Conservation (phyloP, 495 filamentous ascomycete genomes). For the Apiosordaria backusii region DNA sequence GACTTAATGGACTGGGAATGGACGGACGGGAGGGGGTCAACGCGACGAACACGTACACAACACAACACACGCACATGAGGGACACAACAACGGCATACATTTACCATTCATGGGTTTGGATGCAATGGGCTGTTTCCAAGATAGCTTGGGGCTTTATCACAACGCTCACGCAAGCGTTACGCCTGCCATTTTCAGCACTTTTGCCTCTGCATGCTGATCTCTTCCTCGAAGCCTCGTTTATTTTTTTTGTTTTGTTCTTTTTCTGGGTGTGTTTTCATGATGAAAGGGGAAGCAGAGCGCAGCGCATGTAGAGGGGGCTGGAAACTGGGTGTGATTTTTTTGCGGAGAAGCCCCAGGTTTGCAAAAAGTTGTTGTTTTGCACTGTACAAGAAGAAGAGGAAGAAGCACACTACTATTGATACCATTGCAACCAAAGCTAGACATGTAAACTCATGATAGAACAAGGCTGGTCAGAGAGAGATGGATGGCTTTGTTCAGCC, state of each 20-base stretch:
- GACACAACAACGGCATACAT: background rate
- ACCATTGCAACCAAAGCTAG: background rate
- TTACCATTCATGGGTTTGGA: background rate
- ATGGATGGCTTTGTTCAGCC: too few species aligned
- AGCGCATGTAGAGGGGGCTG: background rate
- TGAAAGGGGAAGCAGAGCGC: background rate
- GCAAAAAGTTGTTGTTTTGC: background rate
- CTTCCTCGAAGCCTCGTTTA: too few species aligned
- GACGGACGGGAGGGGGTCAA: background rate
- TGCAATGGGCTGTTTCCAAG: too few species aligned
- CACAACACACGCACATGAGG: background rate
- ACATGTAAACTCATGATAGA: background rate
- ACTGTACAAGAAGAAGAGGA: background rate
- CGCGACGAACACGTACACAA: background rate
- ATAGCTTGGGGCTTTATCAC: background rate
- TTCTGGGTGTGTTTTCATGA: background rate
- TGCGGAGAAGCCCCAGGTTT: background rate
- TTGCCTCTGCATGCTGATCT: background rate
- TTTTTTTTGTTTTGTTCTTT: constrained; percentile 3
- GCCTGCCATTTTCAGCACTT: background rate
- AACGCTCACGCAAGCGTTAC: background rate
- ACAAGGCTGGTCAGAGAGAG: too few species aligned
- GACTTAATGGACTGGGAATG: background rate
- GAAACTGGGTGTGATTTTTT: too few species aligned
- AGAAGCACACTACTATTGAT: background rate